Conservation (phyloP, 1,284 basidiomycete genomes). For the Ganoderma boninense region DNA sequence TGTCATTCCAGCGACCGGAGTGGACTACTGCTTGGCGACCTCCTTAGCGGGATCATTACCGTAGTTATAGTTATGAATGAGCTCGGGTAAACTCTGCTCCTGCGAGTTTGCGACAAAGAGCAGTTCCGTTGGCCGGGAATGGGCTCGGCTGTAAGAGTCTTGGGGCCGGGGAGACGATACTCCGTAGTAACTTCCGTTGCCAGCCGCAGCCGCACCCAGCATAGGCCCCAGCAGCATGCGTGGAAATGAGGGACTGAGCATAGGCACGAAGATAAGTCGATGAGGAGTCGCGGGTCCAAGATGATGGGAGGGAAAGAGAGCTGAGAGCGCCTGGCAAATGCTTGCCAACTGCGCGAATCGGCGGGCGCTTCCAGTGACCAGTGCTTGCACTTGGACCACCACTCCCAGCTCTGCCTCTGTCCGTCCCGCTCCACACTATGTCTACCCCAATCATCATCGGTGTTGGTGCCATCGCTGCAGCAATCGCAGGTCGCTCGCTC, state of each 20-base stretch:
- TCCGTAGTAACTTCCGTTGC: neutral
- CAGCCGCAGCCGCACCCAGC: neutral
- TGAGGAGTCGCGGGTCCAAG: neutral
- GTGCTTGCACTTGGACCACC: slow-evolving; percentile 14
- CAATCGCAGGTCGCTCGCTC: slow-evolving; percentile 78
- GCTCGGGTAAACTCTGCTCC: no score
- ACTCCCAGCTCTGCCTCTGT: slow-evolving; percentile 11
- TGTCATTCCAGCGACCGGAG: neutral
- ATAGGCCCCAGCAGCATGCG: neutral
- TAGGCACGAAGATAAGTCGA: neutral
- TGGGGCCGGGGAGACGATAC: no score
- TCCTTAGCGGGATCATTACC: neutral
- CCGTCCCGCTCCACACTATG: slow-evolving; percentile 49
- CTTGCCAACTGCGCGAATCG: slow-evolving; percentile 4
- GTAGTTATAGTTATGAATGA: neutral
- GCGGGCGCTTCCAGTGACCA: neutral
- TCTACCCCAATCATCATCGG: slow-evolving; percentile 81
- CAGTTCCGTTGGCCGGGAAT: no score
- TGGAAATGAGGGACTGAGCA: neutral
- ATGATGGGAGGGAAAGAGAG: neutral
- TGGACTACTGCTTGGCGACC: no score
- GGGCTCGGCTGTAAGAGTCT: no score
- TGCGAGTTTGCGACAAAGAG: no score
- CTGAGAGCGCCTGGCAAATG: neutral
- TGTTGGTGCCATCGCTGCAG: slow-evolving; percentile 82